Base-by-base conservation (phyloP, 148 eudicot species). In the Diospyros lotus region DNA sequence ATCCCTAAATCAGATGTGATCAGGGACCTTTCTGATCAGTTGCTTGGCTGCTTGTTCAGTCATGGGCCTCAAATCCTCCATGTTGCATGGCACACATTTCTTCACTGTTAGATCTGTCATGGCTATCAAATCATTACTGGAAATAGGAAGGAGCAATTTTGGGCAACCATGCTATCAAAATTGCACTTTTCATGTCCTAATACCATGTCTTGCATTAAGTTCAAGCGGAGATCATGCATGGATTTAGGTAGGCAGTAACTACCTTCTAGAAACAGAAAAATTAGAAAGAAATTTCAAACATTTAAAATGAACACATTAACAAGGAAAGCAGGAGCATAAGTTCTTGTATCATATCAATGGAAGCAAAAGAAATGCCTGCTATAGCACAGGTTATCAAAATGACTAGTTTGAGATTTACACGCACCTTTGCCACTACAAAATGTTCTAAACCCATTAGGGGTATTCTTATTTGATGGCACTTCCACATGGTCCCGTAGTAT, bases 71-170 rank as follows among this genome's bases (percentile, higher is more conserved):
- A 94, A 28, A 73, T 87, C 93, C 80, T 83, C 75, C 14, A 89
- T 64, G 80, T 79, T 82, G 86, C 98, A 94, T 74, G 98, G 93
- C 72, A 92, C 97, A 81, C 98, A 94, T 75, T 90, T 92, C 89
- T 94, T 90, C 41, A 78, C 63, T 54, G 91, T 82, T 76, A 94
- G 76, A 80, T 90, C 97, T 94, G 85, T 44, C 66, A 80, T 55
- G 50, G 63, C n/a, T 68, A 80, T 13, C 4, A 64, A 59, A 72
- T 28, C 13, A 17, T 55, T 43, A 50, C 38, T 46, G 59, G 58
- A 17, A 70, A 41, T 9, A 52, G 39, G 45, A 64, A 56, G n/a
- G 10, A 65, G 9, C 71, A 64, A 54, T 50, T 28, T 1, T 70
- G 41, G 8, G 18, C 13, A 65, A 28, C 39, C 39, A 61, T 38